Evolutionary conservation across 768 basidiomycete species (phyloP).

Genomic region (Russula emetica): DNA sequence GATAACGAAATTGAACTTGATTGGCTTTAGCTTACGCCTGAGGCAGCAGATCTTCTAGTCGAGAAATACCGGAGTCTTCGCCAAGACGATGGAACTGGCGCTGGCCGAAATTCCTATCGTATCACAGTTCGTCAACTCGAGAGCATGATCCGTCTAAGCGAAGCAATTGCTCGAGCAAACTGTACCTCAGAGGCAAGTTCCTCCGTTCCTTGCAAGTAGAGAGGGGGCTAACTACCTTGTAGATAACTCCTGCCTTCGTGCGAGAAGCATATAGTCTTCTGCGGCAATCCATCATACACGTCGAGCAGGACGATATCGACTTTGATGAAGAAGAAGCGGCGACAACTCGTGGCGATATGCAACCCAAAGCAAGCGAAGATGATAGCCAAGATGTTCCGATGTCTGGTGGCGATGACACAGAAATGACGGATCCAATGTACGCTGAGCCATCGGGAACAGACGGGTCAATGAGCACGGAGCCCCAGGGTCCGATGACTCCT

Average conservation of each 20-base stretch:
- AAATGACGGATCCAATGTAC: slow-evolving; percentile 47
- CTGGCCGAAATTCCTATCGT: slow-evolving; percentile 87
- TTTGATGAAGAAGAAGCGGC: slow-evolving; percentile 87
- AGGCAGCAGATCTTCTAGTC: slow-evolving; percentile 88
- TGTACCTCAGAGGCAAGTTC: slow-evolving; percentile 79
- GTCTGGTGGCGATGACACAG: slow-evolving; percentile 56
- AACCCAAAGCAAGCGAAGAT: slow-evolving; percentile 37
- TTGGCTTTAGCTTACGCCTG: slow-evolving; percentile 70
- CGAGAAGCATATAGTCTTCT: slow-evolving; percentile 93
- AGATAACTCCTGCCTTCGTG: slow-evolving; percentile 94
- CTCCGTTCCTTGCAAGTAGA: neutral
- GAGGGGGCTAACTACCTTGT: neutral
- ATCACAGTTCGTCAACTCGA: slow-evolving; percentile 98
- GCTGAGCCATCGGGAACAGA: slow-evolving; percentile 33
- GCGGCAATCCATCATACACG: slow-evolving; percentile 97
- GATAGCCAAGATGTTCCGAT: slow-evolving; percentile 62
- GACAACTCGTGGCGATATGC: slow-evolving; percentile 45
- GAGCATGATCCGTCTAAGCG: slow-evolving; percentile 95
- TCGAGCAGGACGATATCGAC: slow-evolving; percentile 98
- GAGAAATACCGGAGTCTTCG: slow-evolving; percentile 91
- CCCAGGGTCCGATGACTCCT: slow-evolving; percentile 27
- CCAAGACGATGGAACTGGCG: slow-evolving; percentile 88
- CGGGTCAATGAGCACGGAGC: slow-evolving; percentile 29
- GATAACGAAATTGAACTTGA: no score
- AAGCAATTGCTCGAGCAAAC: slow-evolving; percentile 96